A percentile compares a stretch with the other conserved stretches of the same genome.
Evolutionary conservation across 306 rosid species (phyloP).

Genomic region (Bauhinia variegata): DNA sequence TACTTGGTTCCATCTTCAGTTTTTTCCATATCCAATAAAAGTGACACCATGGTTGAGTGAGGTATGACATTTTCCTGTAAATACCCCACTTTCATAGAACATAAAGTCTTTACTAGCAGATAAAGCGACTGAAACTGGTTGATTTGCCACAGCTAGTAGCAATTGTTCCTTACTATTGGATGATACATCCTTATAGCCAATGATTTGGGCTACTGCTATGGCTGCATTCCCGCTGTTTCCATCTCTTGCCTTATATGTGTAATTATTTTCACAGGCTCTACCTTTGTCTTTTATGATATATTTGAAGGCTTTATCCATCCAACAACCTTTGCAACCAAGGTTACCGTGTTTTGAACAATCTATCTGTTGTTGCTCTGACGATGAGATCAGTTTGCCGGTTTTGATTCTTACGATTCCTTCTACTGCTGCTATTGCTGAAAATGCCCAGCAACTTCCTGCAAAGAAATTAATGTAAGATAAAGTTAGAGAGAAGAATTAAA

Average conservation of each 20-base stretch:
- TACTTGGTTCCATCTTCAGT: conserved; percentile 8
- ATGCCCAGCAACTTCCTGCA: conserved; percentile 35
- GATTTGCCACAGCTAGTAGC: conserved; percentile 24
- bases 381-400: conserved; percentile 23
- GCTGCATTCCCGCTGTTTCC: background rate
- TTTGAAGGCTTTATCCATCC: background rate
- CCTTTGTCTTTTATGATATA: conserved; percentile 28
- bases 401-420: conserved; percentile 34
- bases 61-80: background rate
- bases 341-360: conserved; percentile 7
- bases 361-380: conserved; percentile 42
- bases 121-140: conserved; percentile 20
- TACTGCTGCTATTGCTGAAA: conserved; percentile 31
- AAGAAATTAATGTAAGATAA: too few species aligned
- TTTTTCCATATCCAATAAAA: conserved; percentile 8
- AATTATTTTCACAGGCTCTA: conserved; percentile 18
- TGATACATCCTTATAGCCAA: background rate
- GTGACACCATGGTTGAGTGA: conserved; percentile 11
- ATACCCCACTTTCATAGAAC: background rate
- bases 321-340: conserved; percentile 8
- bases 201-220: background rate
- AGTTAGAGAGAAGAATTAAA: too few species aligned
- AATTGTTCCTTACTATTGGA: background rate
- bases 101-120: background rate
- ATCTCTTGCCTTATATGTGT: conserved; percentile 5